Conservation (phyloP, 176 grass and related monocot species). For the Hordeum marinum region DNA sequence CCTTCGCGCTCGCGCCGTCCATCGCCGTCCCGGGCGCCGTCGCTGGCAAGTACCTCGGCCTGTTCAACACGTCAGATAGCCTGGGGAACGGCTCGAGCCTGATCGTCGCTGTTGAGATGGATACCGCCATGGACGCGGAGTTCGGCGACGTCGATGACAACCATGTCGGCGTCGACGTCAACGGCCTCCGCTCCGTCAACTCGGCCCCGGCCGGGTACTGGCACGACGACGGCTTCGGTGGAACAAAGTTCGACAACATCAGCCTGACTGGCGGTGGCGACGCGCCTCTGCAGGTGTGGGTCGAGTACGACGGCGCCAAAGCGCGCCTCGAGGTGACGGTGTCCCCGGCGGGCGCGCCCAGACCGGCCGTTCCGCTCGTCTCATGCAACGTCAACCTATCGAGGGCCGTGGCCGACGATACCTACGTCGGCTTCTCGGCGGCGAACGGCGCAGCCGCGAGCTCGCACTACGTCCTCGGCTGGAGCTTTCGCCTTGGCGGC, state of each 20-base stretch:
- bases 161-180: conserved; percentile 73
- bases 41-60: conserved; percentile 65
- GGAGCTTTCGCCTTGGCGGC: conserved; percentile 67
- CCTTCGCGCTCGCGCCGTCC: conserved; percentile 53
- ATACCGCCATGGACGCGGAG: conserved; percentile 87
- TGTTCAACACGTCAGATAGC: conserved; percentile 47
- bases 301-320: conserved; percentile 57
- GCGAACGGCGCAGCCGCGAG: conserved; percentile 65
- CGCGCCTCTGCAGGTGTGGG: conserved; percentile 49
- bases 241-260: not conserved
- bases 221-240: not conserved
- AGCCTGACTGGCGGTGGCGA: conserved; percentile 61
- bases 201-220: conserved; percentile 25
- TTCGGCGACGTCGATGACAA: conserved; percentile 78
- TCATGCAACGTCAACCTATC: conserved; percentile 56
- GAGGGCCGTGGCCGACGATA: conserved; percentile 26
- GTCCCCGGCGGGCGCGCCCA: conserved; percentile 1
- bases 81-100: conserved; percentile 63
- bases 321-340: conserved; percentile 40
- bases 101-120: conserved; percentile 71
- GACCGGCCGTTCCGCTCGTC: conserved; percentile 47
- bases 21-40: conserved; percentile 47
- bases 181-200: conserved; percentile 49
- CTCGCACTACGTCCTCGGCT: conserved; percentile 82
- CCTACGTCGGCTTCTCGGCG: conserved; percentile 69